Evolutionary conservation across 345 rosid species (phyloP), one percentile per base, ranked within the genome.

Genomic region (Raphanus raphanistrum): DNA sequence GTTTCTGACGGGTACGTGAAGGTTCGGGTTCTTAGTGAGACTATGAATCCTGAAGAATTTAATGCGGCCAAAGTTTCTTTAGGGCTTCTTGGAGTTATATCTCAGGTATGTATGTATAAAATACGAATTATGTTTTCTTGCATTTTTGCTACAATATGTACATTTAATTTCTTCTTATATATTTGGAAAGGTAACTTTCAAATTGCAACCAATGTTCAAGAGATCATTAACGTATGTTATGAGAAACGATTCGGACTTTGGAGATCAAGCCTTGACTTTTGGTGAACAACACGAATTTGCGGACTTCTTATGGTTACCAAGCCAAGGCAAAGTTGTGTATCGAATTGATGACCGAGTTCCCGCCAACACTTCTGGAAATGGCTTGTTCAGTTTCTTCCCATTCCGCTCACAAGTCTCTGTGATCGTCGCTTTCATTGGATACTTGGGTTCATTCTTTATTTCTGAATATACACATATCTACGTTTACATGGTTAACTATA

Each of bases 231-330:
- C 80, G 0, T 89, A 84, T 12, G 66, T 55, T 10, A 81, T 27
- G 32, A 84, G 62, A 79, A 61, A 68, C 21, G 38, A 35, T 35
- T 35, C 38, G 2, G 38, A 35, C 6, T 35, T 35, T 35, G 38
- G 9, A 35, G 38, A 87, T 31, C 31, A 80, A 70, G 89, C 84
- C 0, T 58, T 58, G 5, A 79, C 6, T 55, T 93, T 89, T 54
- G 98, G 94, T 0, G 41, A 36, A 4, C 67, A 75, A 54, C 91
- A 92, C 4, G 98, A 92, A 72, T 92, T 90, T 57, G 96, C 90
- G 3, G 96, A 90, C 79, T 81, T 90, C 3, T 1, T 73, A 3
- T 90, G 93, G 96, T 86, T 88, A 38, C 98, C 98, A 0, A 87
- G 84, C 54, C 96, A 87, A 73, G 83, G 75, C 31, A 85, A 83